Base-by-base conservation (phyloP, 2,329 filamentous ascomycete species). In the Rhytidhysteron rufulum region DNA sequence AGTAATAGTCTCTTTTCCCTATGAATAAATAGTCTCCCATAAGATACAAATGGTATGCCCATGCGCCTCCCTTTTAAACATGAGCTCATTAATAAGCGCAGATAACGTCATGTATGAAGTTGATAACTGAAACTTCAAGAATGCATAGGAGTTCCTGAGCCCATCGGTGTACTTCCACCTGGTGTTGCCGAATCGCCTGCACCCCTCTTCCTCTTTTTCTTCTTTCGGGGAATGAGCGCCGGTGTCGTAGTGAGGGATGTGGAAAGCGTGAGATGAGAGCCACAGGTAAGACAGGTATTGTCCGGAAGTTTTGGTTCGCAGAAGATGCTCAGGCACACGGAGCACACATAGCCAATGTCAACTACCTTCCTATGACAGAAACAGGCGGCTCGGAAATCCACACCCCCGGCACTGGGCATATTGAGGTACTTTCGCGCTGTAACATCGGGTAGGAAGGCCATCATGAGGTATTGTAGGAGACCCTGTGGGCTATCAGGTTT, bases 341-440 rank as follows among this genome's bases (percentile, higher is more conserved):
- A 95, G 72, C 93, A 98, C 27, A 98, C 91, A 62, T 88, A 98
- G 7, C 90, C 93, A 2, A 90, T 81, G 66, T 96, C 88, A 31
- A 98, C 85, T 16, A 97, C 88, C 25, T 80, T 81, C 37, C 91
- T 78, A 68, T 98, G 93, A 63, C 93, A 98, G 70, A 98, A 98
- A 63, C 93, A 98, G 3, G 93, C 93, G n/a, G 94, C 91, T 31
- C 93, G 82, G 63, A 98, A 98, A 68, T 98, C 94, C 31, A 98
- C 89, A 32, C 85, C 83, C 41, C 90, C 86, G 27, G 88, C 83
- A 6, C 86, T 88, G 0, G 93, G 90, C 4, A 85, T 72, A 31
- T 95, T 77, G 31, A 98, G 71, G 42, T 83, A 78, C 33, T 76
- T 66, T 8, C 83, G 71, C 17, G 78, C 77, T 11, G 72, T 74